A percentile compares a stretch with the other conserved stretches of the same genome.
These are phyloP conservation scores for Colletotrichum godetiae DNA, from an alignment of 2,329 filamentous ascomycete genomes.

Conservation along the genomic window DNA sequence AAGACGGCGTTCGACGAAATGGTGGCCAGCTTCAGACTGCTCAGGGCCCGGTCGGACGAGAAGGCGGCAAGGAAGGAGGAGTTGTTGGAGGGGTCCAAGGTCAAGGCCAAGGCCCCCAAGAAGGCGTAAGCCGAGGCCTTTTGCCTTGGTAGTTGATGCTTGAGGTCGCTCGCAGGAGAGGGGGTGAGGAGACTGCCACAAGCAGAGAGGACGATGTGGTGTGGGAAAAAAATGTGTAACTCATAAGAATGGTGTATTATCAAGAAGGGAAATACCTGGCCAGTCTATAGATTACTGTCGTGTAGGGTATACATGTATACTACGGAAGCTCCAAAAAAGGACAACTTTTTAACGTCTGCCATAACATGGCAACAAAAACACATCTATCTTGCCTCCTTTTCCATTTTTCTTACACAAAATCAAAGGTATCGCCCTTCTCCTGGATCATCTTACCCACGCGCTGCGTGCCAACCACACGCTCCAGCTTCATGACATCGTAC, in stretches of 20 bases:
- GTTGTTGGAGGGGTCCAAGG: conserved; percentile 22
- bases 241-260: conserved; percentile 25
- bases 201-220: conserved; percentile 2
- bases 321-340: conserved; percentile 27
- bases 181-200: neutral
- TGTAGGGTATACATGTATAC: conserved; percentile 36
- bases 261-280: conserved; percentile 30
- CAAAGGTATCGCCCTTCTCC: conserved; percentile 91
- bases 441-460: conserved; percentile 86
- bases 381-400: conserved; percentile 18
- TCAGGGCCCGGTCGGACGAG: conserved; percentile 43
- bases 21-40: conserved; percentile 57
- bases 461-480: conserved; percentile 86
- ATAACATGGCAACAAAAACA: neutral
- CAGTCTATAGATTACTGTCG: conserved; percentile 33
- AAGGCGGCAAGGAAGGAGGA: conserved; percentile 45
- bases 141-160: neutral
- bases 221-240: conserved; percentile 4
- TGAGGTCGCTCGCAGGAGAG: neutral
- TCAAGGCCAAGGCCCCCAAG: conserved; percentile 40
- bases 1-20: conserved; percentile 74
- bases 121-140: too few species aligned
- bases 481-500: conserved; percentile 89
- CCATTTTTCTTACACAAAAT: conserved; percentile 79
- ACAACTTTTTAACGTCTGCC: conserved; percentile 32